Percentiles rank a stretch among this genome's conserved stretches.
phyloP scores from a whole-genome alignment of 306 rosid species.

The Pachyrhizus erosus region DNA sequence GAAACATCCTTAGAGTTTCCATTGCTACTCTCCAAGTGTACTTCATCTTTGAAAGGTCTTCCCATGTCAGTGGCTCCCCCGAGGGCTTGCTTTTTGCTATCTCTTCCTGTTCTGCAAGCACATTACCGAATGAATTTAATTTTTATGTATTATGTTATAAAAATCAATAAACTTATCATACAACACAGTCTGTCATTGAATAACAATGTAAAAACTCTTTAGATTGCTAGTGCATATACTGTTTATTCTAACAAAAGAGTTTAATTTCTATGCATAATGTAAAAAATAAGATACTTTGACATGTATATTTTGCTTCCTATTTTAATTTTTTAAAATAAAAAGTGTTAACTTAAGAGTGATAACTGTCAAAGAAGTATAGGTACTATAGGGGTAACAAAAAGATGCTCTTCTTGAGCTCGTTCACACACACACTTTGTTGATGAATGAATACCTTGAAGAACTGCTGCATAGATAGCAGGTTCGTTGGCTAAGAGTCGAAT shows the following conservation, averaged over 20 bases:
- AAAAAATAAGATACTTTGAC: not conserved
- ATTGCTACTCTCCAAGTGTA: slow-evolving; percentile 81
- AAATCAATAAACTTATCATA: not conserved
- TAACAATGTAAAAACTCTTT: not conserved
- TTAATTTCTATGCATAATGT: not conserved
- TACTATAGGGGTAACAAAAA: not conserved
- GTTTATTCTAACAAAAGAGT: not conserved
- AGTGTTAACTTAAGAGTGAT: too few species aligned
- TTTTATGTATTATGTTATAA: not conserved
- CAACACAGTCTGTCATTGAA: not conserved
- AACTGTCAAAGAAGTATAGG: too few species aligned
- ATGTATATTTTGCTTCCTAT: not conserved
- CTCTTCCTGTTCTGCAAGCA: slow-evolving; percentile 74
- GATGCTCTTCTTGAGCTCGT: not conserved
- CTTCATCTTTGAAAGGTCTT: slow-evolving; percentile 85
- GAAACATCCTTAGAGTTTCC: slow-evolving; percentile 71
- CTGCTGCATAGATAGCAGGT: slow-evolving; percentile 56
- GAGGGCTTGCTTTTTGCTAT: slow-evolving; percentile 59
- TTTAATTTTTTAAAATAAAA: not conserved
- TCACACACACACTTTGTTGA: not conserved
- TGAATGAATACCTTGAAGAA: slow-evolving; percentile 68
- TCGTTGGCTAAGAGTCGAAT: slow-evolving; percentile 59
- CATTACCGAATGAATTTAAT: not conserved
- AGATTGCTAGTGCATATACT: not conserved
- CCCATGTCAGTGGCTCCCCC: slow-evolving; percentile 71